Percentiles rank a stretch among this genome's conserved stretches.
phyloP scores from a whole-genome alignment of 2,329 filamentous ascomycete species.

The Huntiella moniliformis region DNA sequence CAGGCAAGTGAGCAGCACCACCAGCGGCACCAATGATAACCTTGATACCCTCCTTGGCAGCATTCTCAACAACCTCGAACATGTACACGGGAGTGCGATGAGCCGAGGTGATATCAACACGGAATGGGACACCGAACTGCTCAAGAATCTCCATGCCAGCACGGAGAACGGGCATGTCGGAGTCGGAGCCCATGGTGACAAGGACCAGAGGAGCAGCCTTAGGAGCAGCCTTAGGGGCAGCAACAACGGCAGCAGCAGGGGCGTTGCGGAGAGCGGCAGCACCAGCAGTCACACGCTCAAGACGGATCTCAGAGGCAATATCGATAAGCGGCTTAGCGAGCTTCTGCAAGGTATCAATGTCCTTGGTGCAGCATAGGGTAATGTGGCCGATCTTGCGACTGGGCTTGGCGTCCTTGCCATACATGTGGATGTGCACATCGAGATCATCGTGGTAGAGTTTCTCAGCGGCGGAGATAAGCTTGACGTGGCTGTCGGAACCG shows the following conservation, averaged over 20 bases:
- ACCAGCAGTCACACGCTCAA: slow-evolving; percentile 29
- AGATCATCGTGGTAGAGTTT: slow-evolving; percentile 25
- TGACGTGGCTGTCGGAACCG: slow-evolving; percentile 40
- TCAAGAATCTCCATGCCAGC: slow-evolving; percentile 47
- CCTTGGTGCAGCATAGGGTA: slow-evolving; percentile 53
- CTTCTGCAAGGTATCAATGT: slow-evolving; percentile 41
- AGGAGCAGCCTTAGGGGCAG: slow-evolving; percentile 4
- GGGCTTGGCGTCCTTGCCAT: slow-evolving; percentile 75
- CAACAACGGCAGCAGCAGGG: slow-evolving; percentile 8
- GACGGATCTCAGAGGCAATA: slow-evolving; percentile 38
- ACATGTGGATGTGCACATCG: slow-evolving; percentile 56
- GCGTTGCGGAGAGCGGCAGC: slow-evolving; percentile 20
- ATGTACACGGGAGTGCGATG: slow-evolving; percentile 57
- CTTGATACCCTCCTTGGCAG: slow-evolving; percentile 45
- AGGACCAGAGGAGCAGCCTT: slow-evolving; percentile 30
- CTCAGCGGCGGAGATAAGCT: slow-evolving; percentile 28
- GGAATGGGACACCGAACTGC: slow-evolving; percentile 53
- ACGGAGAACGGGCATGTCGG: slow-evolving; percentile 49
- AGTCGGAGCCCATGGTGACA: slow-evolving; percentile 72
- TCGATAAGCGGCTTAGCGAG: slow-evolving; percentile 50
- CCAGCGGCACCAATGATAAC: slow-evolving; percentile 62
- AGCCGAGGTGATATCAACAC: slow-evolving; percentile 59
- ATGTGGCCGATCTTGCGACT: slow-evolving; percentile 92
- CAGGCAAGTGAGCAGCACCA: slow-evolving; percentile 53
- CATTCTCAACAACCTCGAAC: slow-evolving; percentile 44